Evolutionary conservation across 176 grass and related monocot species (phyloP).

Genomic region (Oropetium thomaeum): DNA sequence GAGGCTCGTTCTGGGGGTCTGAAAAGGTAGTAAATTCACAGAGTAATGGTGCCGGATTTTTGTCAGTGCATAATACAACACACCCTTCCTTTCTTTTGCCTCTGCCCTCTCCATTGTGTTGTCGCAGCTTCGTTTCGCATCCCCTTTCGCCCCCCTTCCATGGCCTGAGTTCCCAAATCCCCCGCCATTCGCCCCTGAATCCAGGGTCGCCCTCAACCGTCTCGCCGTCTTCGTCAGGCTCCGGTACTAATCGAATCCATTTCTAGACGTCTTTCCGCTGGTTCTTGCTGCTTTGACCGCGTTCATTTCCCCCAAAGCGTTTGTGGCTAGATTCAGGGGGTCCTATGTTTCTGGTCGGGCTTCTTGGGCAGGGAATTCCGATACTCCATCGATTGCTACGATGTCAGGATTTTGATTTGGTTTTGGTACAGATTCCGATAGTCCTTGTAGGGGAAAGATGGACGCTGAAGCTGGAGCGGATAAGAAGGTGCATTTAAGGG

Average conservation of each 20-base stretch:
- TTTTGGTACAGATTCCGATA: constrained; percentile 42
- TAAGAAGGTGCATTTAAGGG: constrained; percentile 47
- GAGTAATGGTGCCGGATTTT: constrained; percentile 42
- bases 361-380: constrained; percentile 25
- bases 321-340: not conserved
- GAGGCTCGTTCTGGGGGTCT: not conserved
- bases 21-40: constrained; percentile 27
- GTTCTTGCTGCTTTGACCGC: constrained; percentile 43
- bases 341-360: constrained; percentile 15
- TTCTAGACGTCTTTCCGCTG: not conserved
- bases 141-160: not conserved
- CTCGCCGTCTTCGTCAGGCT: not conserved
- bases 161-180: constrained; percentile 14
- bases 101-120: not conserved
- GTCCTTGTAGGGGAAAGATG: constrained; percentile 41
- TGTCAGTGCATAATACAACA: constrained; percentile 42
- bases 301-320: constrained; percentile 13
- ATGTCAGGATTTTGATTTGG: constrained; percentile 33
- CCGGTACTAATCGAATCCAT: constrained; percentile 28
- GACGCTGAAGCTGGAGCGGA: constrained; percentile 30
- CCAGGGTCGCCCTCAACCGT: not conserved
- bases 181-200: constrained; percentile 25
- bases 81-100: not conserved
- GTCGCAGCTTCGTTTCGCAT: constrained; percentile 15
- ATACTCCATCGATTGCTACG: not conserved